phyloP scores from a whole-genome alignment of 2,329 filamentous ascomycete species.

The Exophiala aquamarina region DNA sequence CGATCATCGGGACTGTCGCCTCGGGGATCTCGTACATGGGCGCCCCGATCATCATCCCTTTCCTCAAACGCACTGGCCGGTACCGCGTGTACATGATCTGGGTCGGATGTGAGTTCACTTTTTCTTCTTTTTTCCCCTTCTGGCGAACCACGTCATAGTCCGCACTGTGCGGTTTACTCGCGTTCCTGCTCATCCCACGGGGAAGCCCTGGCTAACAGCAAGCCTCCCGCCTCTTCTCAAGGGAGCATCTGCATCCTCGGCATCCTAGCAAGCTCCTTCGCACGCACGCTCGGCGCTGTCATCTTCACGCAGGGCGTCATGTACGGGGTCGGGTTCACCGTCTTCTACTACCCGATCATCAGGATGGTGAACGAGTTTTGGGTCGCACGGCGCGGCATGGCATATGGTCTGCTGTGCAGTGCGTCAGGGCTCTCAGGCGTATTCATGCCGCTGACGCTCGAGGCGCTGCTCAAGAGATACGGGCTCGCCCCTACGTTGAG shows the following conservation, averaged over 20 bases:
- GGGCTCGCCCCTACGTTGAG: conserved; percentile 45
- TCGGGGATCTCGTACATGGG: conserved; percentile 26
- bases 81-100: conserved; percentile 39
- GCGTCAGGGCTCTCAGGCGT: conserved; percentile 46
- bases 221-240: no score
- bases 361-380: conserved; percentile 44
- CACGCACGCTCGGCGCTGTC: conserved; percentile 33
- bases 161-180: no score
- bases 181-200: no score
- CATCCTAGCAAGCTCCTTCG: conserved; percentile 37
- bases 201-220: no score
- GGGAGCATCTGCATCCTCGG: conserved; percentile 41
- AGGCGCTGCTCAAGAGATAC: conserved; percentile 42
- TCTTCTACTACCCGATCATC: conserved; percentile 39
- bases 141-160: no score
- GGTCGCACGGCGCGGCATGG: conserved; percentile 38
- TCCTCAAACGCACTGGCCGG: conserved; percentile 36
- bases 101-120: conserved; percentile 33
- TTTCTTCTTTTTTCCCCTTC: no score
- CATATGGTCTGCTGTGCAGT: conserved; percentile 25
- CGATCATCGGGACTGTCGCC: conserved; percentile 36
- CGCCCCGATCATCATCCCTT: conserved; percentile 30
- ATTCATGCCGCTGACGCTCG: conserved; percentile 46
- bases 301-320: conserved; percentile 43
- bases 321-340: conserved; percentile 42